Evolutionary conservation across 306 rosid genomes (phyloP).

Genomic region (Myrica gale): DNA sequence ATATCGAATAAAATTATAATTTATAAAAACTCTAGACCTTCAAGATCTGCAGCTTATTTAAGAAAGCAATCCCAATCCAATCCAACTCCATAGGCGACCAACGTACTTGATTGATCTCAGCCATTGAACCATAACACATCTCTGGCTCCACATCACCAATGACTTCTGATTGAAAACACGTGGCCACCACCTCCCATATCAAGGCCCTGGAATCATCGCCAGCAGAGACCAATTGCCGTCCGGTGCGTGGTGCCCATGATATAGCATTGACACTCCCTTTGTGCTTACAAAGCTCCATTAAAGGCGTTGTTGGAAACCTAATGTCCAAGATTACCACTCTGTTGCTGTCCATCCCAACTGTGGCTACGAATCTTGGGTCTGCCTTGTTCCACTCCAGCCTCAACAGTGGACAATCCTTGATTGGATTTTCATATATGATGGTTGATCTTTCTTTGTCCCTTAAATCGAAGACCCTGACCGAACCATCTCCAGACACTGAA

Average conservation of each 20-base stretch:
- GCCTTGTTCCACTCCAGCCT: conserved; percentile 70
- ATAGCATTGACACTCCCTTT: conserved; percentile 53
- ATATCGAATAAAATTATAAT: too few relatives aligned
- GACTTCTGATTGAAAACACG: conserved; percentile 13
- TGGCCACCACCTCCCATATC: conserved; percentile 61
- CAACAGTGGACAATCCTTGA: conserved; percentile 40
- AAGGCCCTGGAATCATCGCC: conserved; percentile 63
- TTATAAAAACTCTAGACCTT: conserved; percentile 34
- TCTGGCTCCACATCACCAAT: conserved; percentile 41
- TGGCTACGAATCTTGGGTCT: conserved; percentile 59
- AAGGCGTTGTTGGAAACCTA: conserved; percentile 56
- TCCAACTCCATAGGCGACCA: conserved; percentile 58
- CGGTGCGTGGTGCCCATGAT: conserved; percentile 60
- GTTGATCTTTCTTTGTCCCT: conserved; percentile 66
- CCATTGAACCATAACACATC: conserved; percentile 50
- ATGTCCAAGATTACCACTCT: conserved; percentile 62
- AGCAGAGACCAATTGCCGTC: conserved; percentile 49
- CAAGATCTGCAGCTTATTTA: conserved; percentile 54
- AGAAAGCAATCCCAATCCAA: conserved; percentile 53
- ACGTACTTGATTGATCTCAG: conserved; percentile 57
- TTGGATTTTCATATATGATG: conserved; percentile 57
- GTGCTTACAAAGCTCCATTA: conserved; percentile 52
- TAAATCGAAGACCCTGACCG: conserved; percentile 60
- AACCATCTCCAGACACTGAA: conserved; percentile 70
- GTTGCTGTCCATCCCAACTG: conserved; percentile 55